Percentiles rank a stretch among this genome's conserved stretches.
phyloP scores from a whole-genome alignment of 1,284 basidiomycete species.

The Coniferiporia weirii region DNA sequence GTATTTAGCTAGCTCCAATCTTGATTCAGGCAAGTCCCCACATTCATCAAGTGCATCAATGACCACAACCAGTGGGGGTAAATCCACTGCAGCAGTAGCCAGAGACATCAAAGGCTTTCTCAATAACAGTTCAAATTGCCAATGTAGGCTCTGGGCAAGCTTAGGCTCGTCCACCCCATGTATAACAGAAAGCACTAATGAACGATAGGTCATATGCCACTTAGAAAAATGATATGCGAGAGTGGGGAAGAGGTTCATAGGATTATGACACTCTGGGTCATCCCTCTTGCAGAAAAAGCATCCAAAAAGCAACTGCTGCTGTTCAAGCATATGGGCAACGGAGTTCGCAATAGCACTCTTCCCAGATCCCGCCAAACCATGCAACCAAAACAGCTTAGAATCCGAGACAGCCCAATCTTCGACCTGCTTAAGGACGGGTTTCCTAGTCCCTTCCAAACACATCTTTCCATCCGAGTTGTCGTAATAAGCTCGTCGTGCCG shows the following conservation, averaged over 20 bases:
- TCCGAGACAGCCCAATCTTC: background rate
- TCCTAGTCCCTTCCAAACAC: background rate
- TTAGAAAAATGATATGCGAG: background rate
- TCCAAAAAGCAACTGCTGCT: background rate
- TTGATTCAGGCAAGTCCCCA: background rate
- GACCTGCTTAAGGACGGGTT: background rate
- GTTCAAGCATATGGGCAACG: background rate
- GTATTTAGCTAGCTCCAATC: background rate
- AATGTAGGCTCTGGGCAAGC: background rate
- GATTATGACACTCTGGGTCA: background rate
- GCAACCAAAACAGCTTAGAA: background rate
- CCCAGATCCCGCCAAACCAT: conserved; percentile 13
- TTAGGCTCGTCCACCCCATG: conserved; percentile 1
- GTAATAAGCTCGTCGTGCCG: too few species aligned
- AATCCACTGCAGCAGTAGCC: background rate
- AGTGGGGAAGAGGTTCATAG: background rate
- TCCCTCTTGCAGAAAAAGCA: conserved; percentile 14
- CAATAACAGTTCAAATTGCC: conserved; percentile 8
- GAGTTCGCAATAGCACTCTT: conserved; percentile 11
- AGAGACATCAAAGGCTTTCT: background rate
- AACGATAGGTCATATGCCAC: conserved; percentile 1
- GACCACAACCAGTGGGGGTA: conserved; percentile 3
- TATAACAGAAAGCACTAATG: background rate
- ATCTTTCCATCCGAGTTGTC: too few species aligned
- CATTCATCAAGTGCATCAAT: conserved; percentile 18